A percentile compares a stretch with the other conserved stretches of the same genome.
Conservation (phyloP, 2,329 filamentous ascomycete genomes). For the Neopestalotiopsis rosae region DNA sequence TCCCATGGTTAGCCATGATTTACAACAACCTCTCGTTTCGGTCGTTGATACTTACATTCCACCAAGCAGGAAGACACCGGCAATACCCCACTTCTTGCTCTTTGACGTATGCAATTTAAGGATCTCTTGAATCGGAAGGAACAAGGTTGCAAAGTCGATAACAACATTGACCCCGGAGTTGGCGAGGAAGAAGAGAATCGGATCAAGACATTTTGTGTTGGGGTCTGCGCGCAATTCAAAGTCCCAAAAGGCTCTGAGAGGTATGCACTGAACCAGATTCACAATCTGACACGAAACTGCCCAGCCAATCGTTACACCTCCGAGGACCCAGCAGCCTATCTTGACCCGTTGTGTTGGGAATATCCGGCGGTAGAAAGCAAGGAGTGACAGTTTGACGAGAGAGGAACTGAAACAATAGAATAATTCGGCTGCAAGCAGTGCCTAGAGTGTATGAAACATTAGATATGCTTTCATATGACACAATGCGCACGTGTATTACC, state of each 20-base stretch:
- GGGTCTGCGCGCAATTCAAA: conserved; percentile 17
- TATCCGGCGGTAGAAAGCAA: neutral
- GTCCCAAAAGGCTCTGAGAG: conserved; percentile 22
- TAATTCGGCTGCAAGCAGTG: neutral
- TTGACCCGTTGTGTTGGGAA: neutral
- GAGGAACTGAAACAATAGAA: neutral
- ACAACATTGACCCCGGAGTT: conserved; percentile 21
- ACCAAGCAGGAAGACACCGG: conserved; percentile 20
- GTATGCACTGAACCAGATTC: conserved; percentile 22
- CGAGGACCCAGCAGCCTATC: neutral
- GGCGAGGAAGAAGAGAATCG: conserved; percentile 20
- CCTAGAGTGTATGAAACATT: neutral
- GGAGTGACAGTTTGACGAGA: neutral
- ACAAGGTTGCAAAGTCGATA: conserved; percentile 22
- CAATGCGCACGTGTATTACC: neutral
- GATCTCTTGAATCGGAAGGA: conserved; percentile 21
- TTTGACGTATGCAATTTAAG: conserved; percentile 5
- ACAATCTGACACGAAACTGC: conserved; percentile 18
- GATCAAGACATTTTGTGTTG: conserved; percentile 20
- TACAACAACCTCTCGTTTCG: neutral
- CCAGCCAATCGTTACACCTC: conserved; percentile 17
- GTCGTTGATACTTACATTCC: conserved; percentile 16
- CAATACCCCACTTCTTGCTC: conserved; percentile 15
- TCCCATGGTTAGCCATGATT: neutral
- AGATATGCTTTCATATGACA: neutral